Conservation (phyloP, 768 basidiomycete genomes). For the Lactarius evosmus region DNA sequence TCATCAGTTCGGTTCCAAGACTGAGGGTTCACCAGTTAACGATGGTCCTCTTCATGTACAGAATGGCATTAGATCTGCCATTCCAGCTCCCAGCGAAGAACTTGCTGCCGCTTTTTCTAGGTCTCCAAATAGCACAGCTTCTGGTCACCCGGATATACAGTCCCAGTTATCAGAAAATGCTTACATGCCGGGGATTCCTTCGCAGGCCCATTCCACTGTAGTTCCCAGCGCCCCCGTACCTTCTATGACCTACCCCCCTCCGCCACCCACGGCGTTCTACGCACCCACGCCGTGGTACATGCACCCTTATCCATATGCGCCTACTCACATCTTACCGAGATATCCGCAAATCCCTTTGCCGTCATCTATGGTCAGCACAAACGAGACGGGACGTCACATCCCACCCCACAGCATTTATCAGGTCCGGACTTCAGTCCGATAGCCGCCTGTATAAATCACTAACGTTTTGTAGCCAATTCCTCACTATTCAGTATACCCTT, state of each 20-base stretch:
- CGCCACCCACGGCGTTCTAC: constrained; percentile 20
- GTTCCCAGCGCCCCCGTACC: constrained; percentile 4
- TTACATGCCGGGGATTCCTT: constrained; percentile 10
- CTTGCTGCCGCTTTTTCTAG: background rate
- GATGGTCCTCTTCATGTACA: constrained; percentile 4
- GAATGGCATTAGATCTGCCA: background rate
- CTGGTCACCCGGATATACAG: constrained; percentile 5
- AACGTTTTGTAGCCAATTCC: constrained; percentile 17
- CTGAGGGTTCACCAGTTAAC: constrained; percentile 1
- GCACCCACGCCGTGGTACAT: constrained; percentile 23
- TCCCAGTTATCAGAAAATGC: constrained; percentile 9
- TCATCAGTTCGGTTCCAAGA: constrained; percentile 11
- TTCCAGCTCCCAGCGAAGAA: constrained; percentile 9
- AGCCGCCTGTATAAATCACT: background rate
- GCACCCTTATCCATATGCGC: constrained; percentile 23
- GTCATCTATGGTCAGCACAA: constrained; percentile 3
- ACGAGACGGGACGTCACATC: constrained; percentile 10
- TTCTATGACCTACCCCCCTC: constrained; percentile 15
- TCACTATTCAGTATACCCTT: constrained; percentile 17
- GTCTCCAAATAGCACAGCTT: constrained; percentile 7
- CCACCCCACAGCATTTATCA: constrained; percentile 19
- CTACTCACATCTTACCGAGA: constrained; percentile 39
- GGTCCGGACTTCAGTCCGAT: constrained; percentile 5
- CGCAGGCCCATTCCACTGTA: constrained; percentile 10
- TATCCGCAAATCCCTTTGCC: constrained; percentile 39